These are phyloP conservation scores for Candida odintsovae DNA, from an alignment of 805 yeast species.

Conservation along the genomic window DNA sequence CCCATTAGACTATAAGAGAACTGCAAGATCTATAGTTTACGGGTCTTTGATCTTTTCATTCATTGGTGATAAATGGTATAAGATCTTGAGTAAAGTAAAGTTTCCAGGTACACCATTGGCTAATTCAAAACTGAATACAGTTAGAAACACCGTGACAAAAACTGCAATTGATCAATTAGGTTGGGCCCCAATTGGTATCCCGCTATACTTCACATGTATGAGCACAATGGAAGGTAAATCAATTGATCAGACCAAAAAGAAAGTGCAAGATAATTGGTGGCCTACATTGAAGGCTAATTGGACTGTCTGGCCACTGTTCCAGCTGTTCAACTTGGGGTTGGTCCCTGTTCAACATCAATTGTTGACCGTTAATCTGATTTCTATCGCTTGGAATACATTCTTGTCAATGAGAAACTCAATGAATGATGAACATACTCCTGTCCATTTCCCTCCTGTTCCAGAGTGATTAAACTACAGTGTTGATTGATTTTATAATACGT, in stretches of 20 bases:
- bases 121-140: slow-evolving; percentile 14
- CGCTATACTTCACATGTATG: slow-evolving; percentile 65
- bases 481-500: neutral
- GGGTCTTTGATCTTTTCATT: slow-evolving; percentile 77
- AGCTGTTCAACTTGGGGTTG: slow-evolving; percentile 66
- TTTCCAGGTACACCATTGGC: slow-evolving; percentile 26
- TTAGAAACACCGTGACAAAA: slow-evolving; percentile 36
- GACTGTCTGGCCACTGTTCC: slow-evolving; percentile 89
- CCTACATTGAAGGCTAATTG: slow-evolving; percentile 70
- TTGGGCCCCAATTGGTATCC: slow-evolving; percentile 77
- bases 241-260: slow-evolving; percentile 32
- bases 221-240: slow-evolving; percentile 56
- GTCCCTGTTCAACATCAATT: slow-evolving; percentile 71
- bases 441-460: slow-evolving; percentile 34
- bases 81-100: slow-evolving; percentile 37
- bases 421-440: slow-evolving; percentile 21
- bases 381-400: slow-evolving; percentile 82
- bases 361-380: slow-evolving; percentile 60
- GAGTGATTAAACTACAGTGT: slow-evolving; percentile 20
- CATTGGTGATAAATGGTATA: slow-evolving; percentile 68
- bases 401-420: slow-evolving; percentile 55
- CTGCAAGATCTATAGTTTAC: slow-evolving; percentile 58
- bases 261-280: slow-evolving; percentile 50
- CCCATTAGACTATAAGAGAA: slow-evolving; percentile 48
- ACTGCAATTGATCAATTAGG: slow-evolving; percentile 66